These are phyloP conservation scores for Entomortierella beljakovae DNA, from an alignment of 192 early-diverging fungal species.

Conservation along the genomic window DNA sequence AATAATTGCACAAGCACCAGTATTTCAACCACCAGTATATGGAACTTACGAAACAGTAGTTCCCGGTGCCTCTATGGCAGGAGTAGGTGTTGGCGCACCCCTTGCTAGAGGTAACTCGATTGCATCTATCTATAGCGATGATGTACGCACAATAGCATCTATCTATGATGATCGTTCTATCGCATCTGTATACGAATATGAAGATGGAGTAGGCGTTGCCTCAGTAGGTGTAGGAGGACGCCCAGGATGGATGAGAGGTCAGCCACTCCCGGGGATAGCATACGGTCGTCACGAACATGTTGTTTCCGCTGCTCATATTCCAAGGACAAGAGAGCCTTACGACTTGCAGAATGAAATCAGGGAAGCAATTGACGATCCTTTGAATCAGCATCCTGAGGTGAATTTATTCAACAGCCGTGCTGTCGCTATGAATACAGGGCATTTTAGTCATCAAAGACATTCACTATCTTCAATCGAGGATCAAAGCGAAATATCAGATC, in stretches of 20 bases:
- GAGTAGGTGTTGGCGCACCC: background rate
- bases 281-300: slow-evolving; percentile 9
- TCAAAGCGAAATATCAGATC: no score
- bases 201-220: background rate
- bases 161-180: slow-evolving; percentile 26
- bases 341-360: no score
- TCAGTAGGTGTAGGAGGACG: background rate
- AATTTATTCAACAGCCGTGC: background rate
- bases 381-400: background rate
- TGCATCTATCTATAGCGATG: slow-evolving; percentile 5
- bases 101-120: background rate
- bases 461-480: background rate
- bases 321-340: background rate
- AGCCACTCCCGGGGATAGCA: slow-evolving; percentile 10
- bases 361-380: no score
- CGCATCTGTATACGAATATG: slow-evolving; percentile 19
- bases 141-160: slow-evolving; percentile 13
- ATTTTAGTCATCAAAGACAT: background rate
- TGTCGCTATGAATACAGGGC: background rate
- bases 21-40: slow-evolving; percentile 13
- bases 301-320: slow-evolving; percentile 18
- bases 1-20: no score
- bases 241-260: slow-evolving; percentile 15
- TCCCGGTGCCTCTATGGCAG: slow-evolving; percentile 11
- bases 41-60: slow-evolving; percentile 41